Evolutionary conservation across 2,329 filamentous ascomycete genomes (phyloP).

Genomic region (Aspergillus sojae): DNA sequence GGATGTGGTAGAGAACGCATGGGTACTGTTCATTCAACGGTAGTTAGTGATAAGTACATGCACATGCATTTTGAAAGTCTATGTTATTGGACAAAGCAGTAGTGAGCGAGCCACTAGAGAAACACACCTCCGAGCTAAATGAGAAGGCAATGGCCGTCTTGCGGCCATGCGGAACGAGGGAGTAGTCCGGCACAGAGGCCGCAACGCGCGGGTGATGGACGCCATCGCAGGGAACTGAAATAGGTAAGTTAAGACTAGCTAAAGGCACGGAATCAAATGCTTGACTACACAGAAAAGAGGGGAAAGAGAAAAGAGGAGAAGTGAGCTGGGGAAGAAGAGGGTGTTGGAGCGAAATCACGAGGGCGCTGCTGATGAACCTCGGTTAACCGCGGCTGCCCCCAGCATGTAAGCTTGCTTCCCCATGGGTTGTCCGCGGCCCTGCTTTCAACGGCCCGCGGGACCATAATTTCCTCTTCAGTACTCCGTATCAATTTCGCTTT

Average conservation of each 20-base stretch:
- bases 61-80: background rate
- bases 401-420: background rate
- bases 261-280: slow-evolving; percentile 9
- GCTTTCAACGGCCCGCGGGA: background rate
- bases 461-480: background rate
- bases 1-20: slow-evolving; percentile 64
- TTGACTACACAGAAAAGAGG: background rate
- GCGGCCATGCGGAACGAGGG: slow-evolving; percentile 43
- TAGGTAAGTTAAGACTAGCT: slow-evolving; percentile 10
- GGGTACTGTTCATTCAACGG: slow-evolving; percentile 37
- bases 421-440: background rate
- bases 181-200: slow-evolving; percentile 47
- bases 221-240: slow-evolving; percentile 43
- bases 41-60: slow-evolving; percentile 2
- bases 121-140: slow-evolving; percentile 46
- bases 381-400: slow-evolving; percentile 20
- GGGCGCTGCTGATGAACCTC: slow-evolving; percentile 17
- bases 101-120: background rate
- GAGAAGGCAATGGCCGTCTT: slow-evolving; percentile 39
- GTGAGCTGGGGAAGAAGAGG: slow-evolving; percentile 5
- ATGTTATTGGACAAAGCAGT: background rate
- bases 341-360: slow-evolving; percentile 9
- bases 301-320: slow-evolving; percentile 7
- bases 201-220: slow-evolving; percentile 50
- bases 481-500: background rate